phyloP scores from a whole-genome alignment of 2,329 filamentous ascomycete species.

The Colletotrichum sp. region DNA sequence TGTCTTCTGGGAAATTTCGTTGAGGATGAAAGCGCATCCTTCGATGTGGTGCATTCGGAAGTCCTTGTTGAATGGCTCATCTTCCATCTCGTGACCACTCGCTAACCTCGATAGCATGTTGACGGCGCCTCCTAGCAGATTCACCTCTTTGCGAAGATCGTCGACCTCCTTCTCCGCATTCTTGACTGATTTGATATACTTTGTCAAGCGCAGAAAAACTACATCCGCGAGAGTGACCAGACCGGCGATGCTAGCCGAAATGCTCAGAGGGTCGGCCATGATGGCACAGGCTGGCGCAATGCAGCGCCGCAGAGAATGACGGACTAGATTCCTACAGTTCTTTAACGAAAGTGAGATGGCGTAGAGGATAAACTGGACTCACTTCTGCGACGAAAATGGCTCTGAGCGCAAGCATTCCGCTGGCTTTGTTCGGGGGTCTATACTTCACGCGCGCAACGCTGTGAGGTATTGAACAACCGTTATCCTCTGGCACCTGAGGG shows the following conservation, averaged over 20 bases:
- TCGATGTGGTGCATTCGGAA: slow-evolving; percentile 1
- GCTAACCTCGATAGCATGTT: neutral
- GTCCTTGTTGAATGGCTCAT: neutral
- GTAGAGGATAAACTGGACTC: no score
- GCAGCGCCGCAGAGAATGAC: no score
- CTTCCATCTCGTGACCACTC: neutral
- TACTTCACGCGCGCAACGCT: no score
- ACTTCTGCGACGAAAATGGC: no score
- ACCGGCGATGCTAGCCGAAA: neutral
- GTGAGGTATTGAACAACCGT: no score
- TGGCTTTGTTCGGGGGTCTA: no score
- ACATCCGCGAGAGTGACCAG: neutral
- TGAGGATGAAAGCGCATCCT: neutral
- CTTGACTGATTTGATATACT: neutral
- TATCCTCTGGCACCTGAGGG: no score
- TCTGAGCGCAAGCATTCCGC: no score
- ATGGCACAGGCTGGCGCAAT: no score
- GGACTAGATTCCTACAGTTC: no score
- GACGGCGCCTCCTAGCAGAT: neutral
- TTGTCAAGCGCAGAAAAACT: neutral
- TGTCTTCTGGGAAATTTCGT: neutral
- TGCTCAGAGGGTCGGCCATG: neutral
- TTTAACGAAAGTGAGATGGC: no score
- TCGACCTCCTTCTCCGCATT: neutral
- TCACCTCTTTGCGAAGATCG: neutral